A percentile compares a stretch with the other conserved stretches of the same genome.
Conservation (phyloP, 768 basidiomycete species). For the Tricholoma saponaceum region DNA sequence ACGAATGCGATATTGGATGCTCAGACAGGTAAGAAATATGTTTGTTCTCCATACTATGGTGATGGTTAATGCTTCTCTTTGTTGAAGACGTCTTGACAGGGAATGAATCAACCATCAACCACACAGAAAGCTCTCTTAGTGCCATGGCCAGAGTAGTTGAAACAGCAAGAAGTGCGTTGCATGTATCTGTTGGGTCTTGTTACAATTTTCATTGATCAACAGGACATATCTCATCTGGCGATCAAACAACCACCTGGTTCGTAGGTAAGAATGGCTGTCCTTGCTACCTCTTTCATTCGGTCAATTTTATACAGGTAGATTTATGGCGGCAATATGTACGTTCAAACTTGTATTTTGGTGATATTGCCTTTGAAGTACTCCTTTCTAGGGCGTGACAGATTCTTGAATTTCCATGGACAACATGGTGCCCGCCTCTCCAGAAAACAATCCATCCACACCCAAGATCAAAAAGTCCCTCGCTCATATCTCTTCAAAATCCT, state of each 20-base stretch:
- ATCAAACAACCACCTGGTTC: background rate
- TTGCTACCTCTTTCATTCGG: background rate
- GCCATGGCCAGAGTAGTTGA: background rate
- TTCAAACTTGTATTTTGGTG: background rate
- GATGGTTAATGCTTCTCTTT: background rate
- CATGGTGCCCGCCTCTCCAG: conserved; percentile 36
- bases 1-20: conserved; percentile 19
- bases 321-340: conserved; percentile 11
- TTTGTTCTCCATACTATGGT: background rate
- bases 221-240: background rate
- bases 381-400: conserved; percentile 17
- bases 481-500: conserved; percentile 30
- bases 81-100: background rate
- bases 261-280: background rate
- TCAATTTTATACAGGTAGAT: conserved; percentile 8
- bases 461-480: conserved; percentile 13
- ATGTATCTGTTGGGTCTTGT: background rate
- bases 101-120: background rate
- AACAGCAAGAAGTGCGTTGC: background rate
- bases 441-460: conserved; percentile 25
- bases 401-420: conserved; percentile 41
- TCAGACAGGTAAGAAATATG: conserved; percentile 3
- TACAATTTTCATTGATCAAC: background rate
- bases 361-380: background rate
- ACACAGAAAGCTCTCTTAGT: background rate